Base-by-base conservation (phyloP, 2,329 filamentous ascomycete genomes). In the Ophiocordyceps australis region DNA sequence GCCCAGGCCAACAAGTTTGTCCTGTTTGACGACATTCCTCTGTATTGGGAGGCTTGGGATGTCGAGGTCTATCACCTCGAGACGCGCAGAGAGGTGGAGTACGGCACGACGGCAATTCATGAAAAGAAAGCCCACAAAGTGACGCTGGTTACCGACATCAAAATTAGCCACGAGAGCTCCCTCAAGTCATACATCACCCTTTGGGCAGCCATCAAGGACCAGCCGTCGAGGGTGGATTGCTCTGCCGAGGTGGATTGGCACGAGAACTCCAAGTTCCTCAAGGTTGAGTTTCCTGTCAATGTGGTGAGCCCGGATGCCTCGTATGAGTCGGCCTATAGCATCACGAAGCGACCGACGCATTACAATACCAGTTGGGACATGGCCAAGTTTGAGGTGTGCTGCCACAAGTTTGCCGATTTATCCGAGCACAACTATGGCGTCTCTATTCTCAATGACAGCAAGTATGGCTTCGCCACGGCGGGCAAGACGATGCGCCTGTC, bases 21-120 rank as follows among this genome's bases (percentile, higher is more conserved):
- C 35, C 72, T 95, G 14, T 95, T 91, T 41, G 89, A 98, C 43
- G 89, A 98, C 54, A 94, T 95, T 54, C 85, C 85, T 14, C 65
- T 94, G 14, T 93, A 91, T 57, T 95, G 83, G 85, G 81, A 94
- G 52, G 85, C 83, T 3, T 93, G 86, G 85, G 86, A 98, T 47
- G 86, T 95, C 5, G 89, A 98, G 50, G 85, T 95, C 16, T 98
- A 76, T 55, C 89, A 98, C 41, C 66, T 95, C 15, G 73, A 91
- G 28, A 89, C 83, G 3, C 73, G 83, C 29, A 68, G 78, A 45
- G 78, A 86, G 45, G 62, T 98, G 10, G 45, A 64, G 5, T 66
- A 73, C 12, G 64, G 67, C 33, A 62, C 71, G 36, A 82, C 80
- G 9, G 63, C 59, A 33, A 74, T 95, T 29, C 56, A 68, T 20